phyloP scores from a whole-genome alignment of 176 grass and related monocot species.

The Secale cereale region DNA sequence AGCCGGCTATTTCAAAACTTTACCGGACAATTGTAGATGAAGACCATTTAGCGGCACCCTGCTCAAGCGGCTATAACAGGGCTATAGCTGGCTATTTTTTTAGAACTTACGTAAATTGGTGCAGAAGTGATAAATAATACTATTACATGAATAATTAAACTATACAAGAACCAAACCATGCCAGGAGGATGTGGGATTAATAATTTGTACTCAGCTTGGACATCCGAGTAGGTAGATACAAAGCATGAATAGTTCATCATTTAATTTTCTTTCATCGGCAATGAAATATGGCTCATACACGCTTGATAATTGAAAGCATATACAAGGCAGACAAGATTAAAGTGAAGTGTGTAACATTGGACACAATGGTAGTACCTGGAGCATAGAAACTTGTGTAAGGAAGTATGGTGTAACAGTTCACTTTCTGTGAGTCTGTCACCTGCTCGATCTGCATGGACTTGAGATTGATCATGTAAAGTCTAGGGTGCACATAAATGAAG shows the following conservation, averaged over 20 bases:
- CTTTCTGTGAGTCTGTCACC: neutral
- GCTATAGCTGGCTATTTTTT: too few species aligned
- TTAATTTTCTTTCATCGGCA: too few species aligned
- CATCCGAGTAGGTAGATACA: too few species aligned
- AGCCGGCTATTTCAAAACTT: too few species aligned
- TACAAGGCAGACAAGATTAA: neutral
- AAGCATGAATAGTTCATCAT: too few species aligned
- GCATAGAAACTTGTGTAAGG: neutral
- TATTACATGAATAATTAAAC: neutral
- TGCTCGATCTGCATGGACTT: neutral
- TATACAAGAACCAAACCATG: neutral
- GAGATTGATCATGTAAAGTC: neutral
- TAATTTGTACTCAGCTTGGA: too few species aligned
- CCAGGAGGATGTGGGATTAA: too few species aligned
- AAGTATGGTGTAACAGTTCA: neutral
- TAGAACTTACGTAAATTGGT: too few species aligned
- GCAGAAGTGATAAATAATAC: neutral
- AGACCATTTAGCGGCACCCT: too few species aligned
- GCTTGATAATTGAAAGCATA: neutral
- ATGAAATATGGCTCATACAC: neutral
- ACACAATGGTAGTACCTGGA: neutral
- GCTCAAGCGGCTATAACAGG: too few species aligned
- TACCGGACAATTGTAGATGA: too few species aligned
- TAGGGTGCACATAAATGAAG: neutral
- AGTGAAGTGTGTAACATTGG: neutral